These are phyloP conservation scores for Sisymbrium altissimum DNA, from an alignment of 345 rosid species.

Conservation along the genomic window DNA sequence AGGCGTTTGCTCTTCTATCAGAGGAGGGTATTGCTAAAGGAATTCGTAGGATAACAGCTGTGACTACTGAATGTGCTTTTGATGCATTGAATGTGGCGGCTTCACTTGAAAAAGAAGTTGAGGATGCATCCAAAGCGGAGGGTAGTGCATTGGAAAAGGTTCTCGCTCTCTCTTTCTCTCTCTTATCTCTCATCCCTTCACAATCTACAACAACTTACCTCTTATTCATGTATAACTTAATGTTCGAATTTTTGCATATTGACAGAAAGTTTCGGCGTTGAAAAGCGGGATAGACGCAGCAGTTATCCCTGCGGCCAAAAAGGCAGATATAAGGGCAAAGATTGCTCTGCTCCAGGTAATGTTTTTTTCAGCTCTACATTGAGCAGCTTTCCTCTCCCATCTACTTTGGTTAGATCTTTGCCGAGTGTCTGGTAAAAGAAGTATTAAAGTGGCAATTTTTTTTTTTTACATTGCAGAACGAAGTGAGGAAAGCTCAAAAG, in stretches of 20 bases:
- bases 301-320: conserved; percentile 77
- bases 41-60: conserved; percentile 84
- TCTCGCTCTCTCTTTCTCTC: neutral
- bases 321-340: conserved; percentile 78
- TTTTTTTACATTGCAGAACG: conserved; percentile 41
- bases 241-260: conserved; percentile 13
- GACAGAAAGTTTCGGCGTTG: conserved; percentile 75
- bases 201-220: neutral
- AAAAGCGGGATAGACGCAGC: conserved; percentile 75
- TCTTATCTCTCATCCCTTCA: neutral
- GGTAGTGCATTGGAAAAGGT: conserved; percentile 89
- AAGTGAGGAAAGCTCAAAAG: conserved; percentile 77
- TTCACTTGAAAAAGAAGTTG: conserved; percentile 64
- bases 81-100: conserved; percentile 64
- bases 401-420: neutral
- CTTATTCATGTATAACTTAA: neutral
- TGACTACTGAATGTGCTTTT: conserved; percentile 74
- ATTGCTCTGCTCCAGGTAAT: conserved; percentile 71
- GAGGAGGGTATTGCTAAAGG: conserved; percentile 98
- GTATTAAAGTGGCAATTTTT: neutral
- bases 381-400: neutral
- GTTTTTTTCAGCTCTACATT: neutral
- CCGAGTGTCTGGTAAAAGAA: neutral
- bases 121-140: conserved; percentile 57
- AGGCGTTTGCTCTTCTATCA: conserved; percentile 88